Percentiles rank a stretch among this genome's conserved stretches.
Conservation (phyloP, 352 stramenopile genomes). For the Globisporangium orthogonon region DNA sequence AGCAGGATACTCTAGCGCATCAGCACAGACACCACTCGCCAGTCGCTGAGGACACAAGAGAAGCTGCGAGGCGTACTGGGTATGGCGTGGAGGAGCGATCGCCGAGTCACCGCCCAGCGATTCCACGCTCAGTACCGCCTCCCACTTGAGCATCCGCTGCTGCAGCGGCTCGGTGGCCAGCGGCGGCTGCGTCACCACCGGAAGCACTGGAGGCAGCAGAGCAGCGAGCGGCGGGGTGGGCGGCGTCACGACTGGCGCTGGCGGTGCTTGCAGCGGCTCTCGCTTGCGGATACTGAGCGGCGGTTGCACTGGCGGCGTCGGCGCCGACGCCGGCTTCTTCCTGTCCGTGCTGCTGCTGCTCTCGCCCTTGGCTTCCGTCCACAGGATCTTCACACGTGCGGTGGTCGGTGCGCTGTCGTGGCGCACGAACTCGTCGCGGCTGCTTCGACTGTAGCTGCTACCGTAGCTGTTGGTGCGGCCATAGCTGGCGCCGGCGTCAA, state of each 20-base stretch:
- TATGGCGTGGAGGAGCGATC: too few relatives aligned
- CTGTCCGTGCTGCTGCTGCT: neutral
- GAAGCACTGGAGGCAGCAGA: neutral
- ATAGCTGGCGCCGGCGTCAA: neutral
- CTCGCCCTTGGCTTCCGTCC: conserved; percentile 7
- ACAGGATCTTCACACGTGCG: conserved; percentile 11
- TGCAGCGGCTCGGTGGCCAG: too few relatives aligned
- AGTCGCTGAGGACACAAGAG: neutral
- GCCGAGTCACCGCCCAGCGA: too few relatives aligned
- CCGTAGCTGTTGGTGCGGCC: neutral
- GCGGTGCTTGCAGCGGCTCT: neutral
- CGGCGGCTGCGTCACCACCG: neutral
- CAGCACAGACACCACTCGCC: neutral
- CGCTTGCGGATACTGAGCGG: conserved; percentile 8
- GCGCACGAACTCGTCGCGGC: conserved; percentile 9
- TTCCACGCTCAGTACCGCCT: too few relatives aligned
- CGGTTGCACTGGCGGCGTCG: too few relatives aligned
- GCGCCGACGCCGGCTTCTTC: neutral
- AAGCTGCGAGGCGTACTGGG: too few relatives aligned
- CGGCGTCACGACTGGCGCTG: too few relatives aligned
- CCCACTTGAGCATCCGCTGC: too few relatives aligned
- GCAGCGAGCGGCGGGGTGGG: neutral
- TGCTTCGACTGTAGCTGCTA: neutral
- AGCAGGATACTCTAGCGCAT: neutral
- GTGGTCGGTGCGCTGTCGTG: neutral